Evolutionary conservation across 768 basidiomycete species (phyloP).

Genomic region (Pleurotus eryngii): DNA sequence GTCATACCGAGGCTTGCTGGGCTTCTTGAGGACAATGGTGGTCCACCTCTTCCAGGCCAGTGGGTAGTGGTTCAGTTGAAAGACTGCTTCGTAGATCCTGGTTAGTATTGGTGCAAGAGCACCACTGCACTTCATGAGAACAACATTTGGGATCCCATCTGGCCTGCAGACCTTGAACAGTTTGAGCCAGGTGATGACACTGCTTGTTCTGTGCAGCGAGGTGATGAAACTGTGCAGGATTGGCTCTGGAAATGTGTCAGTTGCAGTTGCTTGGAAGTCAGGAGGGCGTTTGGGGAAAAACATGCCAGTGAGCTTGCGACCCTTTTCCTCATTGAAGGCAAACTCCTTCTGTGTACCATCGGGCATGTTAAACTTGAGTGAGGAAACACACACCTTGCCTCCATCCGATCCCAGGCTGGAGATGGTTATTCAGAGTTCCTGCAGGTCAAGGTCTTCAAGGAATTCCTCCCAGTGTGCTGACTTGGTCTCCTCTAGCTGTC

Average conservation of each 20-base stretch:
- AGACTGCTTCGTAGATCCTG: too few species aligned
- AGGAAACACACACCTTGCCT: too few species aligned
- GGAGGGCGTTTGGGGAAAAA: not conserved
- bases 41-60: not conserved
- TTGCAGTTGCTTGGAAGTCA: not conserved
- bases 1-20: not conserved
- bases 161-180: not conserved
- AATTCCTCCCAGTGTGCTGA: not conserved
- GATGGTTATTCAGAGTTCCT: too few species aligned
- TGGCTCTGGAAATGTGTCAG: not conserved
- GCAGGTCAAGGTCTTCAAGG: not conserved
- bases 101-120: too few species aligned
- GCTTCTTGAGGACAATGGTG: conserved; percentile 1
- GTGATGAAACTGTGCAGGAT: not conserved
- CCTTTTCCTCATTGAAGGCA: too few species aligned
- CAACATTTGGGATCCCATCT: not conserved
- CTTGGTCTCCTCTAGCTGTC: not conserved
- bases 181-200: not conserved
- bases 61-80: too few species aligned
- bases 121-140: not conserved
- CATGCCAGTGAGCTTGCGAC: too few species aligned
- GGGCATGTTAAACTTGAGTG: too few species aligned
- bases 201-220: not conserved
- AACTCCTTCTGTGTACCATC: too few species aligned
- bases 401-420: too few species aligned